phyloP scores from a whole-genome alignment of 2,329 filamentous ascomycete genomes.

The Chalaropsis thielavioides region DNA sequence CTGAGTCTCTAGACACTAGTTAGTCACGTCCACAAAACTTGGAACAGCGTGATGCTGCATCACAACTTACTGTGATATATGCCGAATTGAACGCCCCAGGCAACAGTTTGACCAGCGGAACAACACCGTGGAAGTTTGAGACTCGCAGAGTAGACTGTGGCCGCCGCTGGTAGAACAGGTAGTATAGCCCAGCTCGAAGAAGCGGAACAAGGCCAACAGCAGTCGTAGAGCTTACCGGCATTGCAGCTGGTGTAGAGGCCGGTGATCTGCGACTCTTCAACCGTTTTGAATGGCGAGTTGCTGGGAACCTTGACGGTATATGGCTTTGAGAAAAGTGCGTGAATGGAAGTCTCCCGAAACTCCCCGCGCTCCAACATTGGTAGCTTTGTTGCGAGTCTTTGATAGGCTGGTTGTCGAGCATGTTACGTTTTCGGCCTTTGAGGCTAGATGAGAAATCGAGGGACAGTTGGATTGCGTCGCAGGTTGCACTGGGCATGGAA shows the following conservation, averaged over 20 bases:
- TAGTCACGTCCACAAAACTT: background rate
- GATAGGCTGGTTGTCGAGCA: background rate
- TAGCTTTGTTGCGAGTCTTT: background rate
- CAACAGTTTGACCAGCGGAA: conserved; percentile 13
- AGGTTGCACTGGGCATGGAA: conserved; percentile 11
- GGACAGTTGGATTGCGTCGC: conserved; percentile 2
- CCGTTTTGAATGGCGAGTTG: background rate
- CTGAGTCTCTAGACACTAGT: conserved; percentile 7
- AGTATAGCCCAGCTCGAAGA: conserved; percentile 1
- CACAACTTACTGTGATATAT: conserved; percentile 12
- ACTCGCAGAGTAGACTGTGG: conserved; percentile 14
- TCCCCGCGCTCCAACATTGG: background rate
- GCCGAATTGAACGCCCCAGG: conserved; percentile 15
- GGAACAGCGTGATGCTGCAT: background rate
- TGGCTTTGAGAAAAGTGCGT: conserved; percentile 13
- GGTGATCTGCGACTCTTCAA: background rate
- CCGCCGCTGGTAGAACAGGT: conserved; percentile 7
- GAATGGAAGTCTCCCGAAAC: conserved; percentile 4
- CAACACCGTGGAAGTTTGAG: conserved; percentile 17
- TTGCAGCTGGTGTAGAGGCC: conserved; percentile 3
- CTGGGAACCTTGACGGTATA: conserved; percentile 5
- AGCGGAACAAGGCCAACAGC: conserved; percentile 1
- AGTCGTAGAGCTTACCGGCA: background rate
- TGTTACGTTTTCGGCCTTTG: background rate
- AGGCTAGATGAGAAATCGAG: conserved; percentile 7